Base-by-base conservation (phyloP, 2,329 filamentous ascomycete species). In the Penicillium sclerotigenum region DNA sequence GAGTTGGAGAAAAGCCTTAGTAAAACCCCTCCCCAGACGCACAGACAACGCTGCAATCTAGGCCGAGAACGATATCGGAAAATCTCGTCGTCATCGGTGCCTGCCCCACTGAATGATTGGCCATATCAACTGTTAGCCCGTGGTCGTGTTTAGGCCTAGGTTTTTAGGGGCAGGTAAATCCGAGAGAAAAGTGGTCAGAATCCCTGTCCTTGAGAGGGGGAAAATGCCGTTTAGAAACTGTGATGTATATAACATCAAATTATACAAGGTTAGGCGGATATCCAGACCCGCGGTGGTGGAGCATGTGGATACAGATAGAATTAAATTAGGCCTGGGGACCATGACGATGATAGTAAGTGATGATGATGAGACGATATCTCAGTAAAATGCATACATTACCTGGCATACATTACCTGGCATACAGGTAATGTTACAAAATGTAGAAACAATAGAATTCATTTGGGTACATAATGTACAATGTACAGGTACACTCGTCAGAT, bases 71-170 rank as follows among this genome's bases (percentile, higher is more conserved):
- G 50, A 33, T 43, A 41, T 47, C 18, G 38, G 43, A 31, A 33
- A 59, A 59, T 61, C 58, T 60, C 52, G 41, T 50, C 59, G 58
- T 61, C 59, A 61, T 61, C 34, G 29, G 33, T 24, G 42, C 5
- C 22, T 14, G 14, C 20, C 16, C 8, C 13, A 28, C 29, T 11
- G 16, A 18, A 47, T 58, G 56, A 58, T 60, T 60, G 58, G 58
- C 36, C 37, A 47, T 31, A 41, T 46, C 10, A 34, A 14, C 10
- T 20, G 11, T 14, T n/a, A 14, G 47, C n/a, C 40, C 31, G 28
- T 41, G 59, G 47, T 20, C 48, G 16, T 16, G 2, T 18, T 6
- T 8, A 2, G 22, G 24, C 14, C 29, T 26, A 7, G 16, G 5
- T n/a, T 18, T 41, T n/a, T 29, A 14, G 16, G 28, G 36, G 46